These are phyloP conservation scores for Tylopilus felleus DNA, from an alignment of 768 basidiomycete species.

Conservation along the genomic window DNA sequence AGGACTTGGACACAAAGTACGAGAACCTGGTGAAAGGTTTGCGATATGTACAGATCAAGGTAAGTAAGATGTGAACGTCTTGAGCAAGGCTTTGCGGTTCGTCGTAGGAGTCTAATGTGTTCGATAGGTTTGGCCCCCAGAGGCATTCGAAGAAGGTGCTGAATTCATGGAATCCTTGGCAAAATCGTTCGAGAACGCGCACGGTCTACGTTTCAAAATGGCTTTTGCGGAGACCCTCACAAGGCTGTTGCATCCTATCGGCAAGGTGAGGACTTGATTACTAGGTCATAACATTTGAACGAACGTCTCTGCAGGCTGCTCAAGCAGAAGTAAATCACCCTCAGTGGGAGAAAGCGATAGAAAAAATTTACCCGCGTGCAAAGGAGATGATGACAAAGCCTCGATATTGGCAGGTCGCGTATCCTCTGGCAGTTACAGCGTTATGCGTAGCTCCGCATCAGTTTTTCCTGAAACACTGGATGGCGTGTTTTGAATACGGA, in stretches of 20 bases:
- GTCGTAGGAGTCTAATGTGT: background rate
- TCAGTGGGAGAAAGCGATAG: constrained; percentile 89
- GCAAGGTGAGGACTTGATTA: constrained; percentile 52
- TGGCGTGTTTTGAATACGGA: constrained; percentile 64
- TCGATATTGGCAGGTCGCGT: constrained; percentile 85
- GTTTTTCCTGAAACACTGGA: constrained; percentile 83
- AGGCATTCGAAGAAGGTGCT: constrained; percentile 88
- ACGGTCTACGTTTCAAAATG: constrained; percentile 77
- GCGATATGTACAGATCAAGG: constrained; percentile 80
- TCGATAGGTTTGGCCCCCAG: constrained; percentile 84
- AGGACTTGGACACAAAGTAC: constrained; percentile 77
- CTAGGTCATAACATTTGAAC: background rate
- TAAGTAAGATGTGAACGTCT: constrained; percentile 24
- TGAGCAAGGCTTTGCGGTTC: background rate
- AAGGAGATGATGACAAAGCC: constrained; percentile 84
- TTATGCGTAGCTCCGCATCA: constrained; percentile 86
- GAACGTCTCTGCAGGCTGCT: constrained; percentile 56
- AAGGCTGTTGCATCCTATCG: constrained; percentile 78
- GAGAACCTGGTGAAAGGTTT: constrained; percentile 84
- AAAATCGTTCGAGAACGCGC: constrained; percentile 77
- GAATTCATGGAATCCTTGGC: constrained; percentile 87
- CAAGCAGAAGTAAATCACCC: constrained; percentile 97
- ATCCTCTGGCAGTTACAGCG: constrained; percentile 77
- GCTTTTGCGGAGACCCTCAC: constrained; percentile 83
- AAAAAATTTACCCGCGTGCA: constrained; percentile 77